Base-by-base conservation (phyloP, 768 basidiomycete genomes). In the Austroboletus eburneus region DNA sequence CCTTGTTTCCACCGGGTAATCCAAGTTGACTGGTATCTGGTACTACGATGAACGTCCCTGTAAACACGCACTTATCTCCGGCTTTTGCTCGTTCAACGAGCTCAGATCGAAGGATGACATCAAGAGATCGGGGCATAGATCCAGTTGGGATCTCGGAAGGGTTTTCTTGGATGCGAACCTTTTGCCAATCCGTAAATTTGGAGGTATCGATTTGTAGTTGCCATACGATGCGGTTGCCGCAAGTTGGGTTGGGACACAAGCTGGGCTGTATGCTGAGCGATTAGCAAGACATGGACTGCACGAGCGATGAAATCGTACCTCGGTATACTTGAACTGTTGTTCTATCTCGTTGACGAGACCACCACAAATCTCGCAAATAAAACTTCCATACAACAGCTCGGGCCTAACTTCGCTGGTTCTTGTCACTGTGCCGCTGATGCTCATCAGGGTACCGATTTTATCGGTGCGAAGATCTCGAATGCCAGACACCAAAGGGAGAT, bases 241-340 rank as follows among this genome's bases (percentile, higher is more conserved):
- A 99, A 1, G 87, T 88, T 17, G 87, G 84, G 61, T 99, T 99
- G 16, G 91, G 96, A 63, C 96, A 99, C 35, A 97, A 72, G 42
- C 81, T 81, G 10, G 96, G 96, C 91, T 98, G 25, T 10, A 40
- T 5, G 20, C 27, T 42, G 22, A 39, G 39, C 30, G 13, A 7
- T 49, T 36, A 52, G 18, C 12, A 35, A 23, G 41, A 34, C 20
- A 55, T 68, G 25, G 3, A 21, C 18, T 14, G 18, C 10, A 12
- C 8, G 3, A 17, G 45, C 2, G 12, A 24, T 1, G 41, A 33
- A 17, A 43, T 61, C 12, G 41, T 55, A 93, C 93, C 75, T 98
- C 96, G 17, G 96, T 99, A 64, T 97, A 98, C 64, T 97, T 99
- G 79, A 99, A 99, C 63, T 99, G 96, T 63, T 99, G 96, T 63